Percentiles rank a stretch among this genome's conserved stretches.
These are phyloP conservation scores for Theobroma grandiflorum DNA, from an alignment of 441 rosid genomes.

Conservation along the genomic window DNA sequence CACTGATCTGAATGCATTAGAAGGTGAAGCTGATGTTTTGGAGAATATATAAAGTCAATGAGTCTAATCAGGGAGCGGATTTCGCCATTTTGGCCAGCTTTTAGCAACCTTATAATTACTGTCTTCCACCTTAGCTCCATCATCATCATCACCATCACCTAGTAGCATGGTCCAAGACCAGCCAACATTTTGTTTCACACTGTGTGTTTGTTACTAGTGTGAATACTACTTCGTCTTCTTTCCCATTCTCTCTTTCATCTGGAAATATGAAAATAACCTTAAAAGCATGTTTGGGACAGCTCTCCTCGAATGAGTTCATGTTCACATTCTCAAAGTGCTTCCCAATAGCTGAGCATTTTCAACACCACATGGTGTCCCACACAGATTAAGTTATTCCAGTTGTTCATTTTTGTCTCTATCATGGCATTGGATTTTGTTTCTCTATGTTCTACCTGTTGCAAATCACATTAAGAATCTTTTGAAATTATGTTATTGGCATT, in stretches of 20 bases:
- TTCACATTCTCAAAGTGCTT: slow-evolving; percentile 22
- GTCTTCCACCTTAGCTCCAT: slow-evolving; percentile 23
- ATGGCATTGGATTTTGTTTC: neutral
- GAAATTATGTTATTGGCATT: slow-evolving; percentile 14
- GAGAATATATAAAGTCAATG: neutral
- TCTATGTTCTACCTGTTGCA: slow-evolving; percentile 10
- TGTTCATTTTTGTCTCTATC: slow-evolving; percentile 24
- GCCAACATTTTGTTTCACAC: slow-evolving; percentile 17
- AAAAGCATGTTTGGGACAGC: slow-evolving; percentile 21
- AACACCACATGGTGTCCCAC: slow-evolving; percentile 22
- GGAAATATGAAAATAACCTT: neutral
- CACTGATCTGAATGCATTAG: neutral
- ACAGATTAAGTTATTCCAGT: slow-evolving; percentile 5
- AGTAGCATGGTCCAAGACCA: slow-evolving; percentile 26
- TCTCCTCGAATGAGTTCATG: neutral
- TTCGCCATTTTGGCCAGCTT: slow-evolving; percentile 6
- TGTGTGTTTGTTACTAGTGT: slow-evolving; percentile 8
- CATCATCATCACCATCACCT: slow-evolving; percentile 10
- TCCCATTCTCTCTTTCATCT: neutral
- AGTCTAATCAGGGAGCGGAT: neutral
- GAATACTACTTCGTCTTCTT: neutral
- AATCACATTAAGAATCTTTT: slow-evolving; percentile 15
- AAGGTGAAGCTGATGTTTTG: neutral
- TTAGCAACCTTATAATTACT: slow-evolving; percentile 14
- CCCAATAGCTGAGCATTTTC: slow-evolving; percentile 14